Conservation (phyloP, 139 green algal genomes). For the Eudorina sp. region DNA sequence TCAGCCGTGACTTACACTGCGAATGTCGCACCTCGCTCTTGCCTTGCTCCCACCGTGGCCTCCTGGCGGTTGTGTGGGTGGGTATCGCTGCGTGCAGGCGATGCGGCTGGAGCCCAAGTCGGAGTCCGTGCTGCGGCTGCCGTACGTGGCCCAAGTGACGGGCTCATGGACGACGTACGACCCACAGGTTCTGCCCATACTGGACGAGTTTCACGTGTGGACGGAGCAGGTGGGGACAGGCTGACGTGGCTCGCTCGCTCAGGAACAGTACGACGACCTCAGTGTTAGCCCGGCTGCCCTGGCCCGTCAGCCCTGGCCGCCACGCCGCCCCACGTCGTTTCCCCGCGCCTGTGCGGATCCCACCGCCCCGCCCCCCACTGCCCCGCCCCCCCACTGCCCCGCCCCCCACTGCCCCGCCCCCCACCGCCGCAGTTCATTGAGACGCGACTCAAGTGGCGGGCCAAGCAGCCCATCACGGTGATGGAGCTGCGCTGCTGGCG, state of each 20-base stretch:
- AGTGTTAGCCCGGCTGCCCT: too few species aligned
- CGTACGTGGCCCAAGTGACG: slow-evolving; percentile 52
- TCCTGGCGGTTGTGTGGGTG: too few species aligned
- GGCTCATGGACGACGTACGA: slow-evolving; percentile 73
- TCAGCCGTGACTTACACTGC: too few species aligned
- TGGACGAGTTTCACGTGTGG: slow-evolving; percentile 71
- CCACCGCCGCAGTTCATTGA: slow-evolving; percentile 18
- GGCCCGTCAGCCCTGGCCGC: too few species aligned
- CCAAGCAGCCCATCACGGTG: slow-evolving; percentile 73
- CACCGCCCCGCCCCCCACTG: too few species aligned
- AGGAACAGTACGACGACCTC: too few species aligned
- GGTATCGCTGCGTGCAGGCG: slow-evolving; percentile 16
- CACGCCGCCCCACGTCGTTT: too few species aligned
- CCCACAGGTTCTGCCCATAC: slow-evolving; percentile 43
- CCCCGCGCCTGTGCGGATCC: too few species aligned
- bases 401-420: background rate
- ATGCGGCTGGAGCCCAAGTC: slow-evolving; percentile 33
- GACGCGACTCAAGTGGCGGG: slow-evolving; percentile 70
- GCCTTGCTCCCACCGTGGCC: too few species aligned
- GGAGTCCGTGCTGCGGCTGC: slow-evolving; percentile 7
- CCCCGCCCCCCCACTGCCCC: too few species aligned
- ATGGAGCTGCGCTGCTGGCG: slow-evolving; percentile 69
- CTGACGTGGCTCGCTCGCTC: too few species aligned
- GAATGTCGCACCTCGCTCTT: too few species aligned
- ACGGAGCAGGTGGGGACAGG: slow-evolving; percentile 33